phyloP scores from a whole-genome alignment of 148 eudicot genomes.

The Hydrangea macrophylla region DNA sequence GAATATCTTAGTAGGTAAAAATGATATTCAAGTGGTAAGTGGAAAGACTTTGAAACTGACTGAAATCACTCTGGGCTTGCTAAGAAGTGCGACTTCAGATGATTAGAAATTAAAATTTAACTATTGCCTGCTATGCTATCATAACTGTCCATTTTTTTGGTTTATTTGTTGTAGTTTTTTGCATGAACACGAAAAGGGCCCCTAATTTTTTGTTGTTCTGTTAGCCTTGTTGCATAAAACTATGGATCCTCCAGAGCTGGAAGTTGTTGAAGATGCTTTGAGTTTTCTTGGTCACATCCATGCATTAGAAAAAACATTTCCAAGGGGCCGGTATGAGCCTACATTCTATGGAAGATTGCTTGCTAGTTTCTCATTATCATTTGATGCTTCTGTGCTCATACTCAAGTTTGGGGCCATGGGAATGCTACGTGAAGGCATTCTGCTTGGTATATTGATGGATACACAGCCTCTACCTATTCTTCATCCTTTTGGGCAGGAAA shows the following conservation, averaged over 20 bases:
- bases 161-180: conserved; percentile 3
- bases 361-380: conserved; percentile 72
- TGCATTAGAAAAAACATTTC: conserved; percentile 59
- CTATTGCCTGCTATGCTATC: conserved; percentile 3
- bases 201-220: conserved; percentile 11
- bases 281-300: conserved; percentile 49
- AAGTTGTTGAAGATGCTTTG: conserved; percentile 72
- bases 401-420: conserved; percentile 77
- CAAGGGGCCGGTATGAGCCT: conserved; percentile 83
- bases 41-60: conserved; percentile 9
- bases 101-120: conserved; percentile 1
- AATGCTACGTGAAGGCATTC: conserved; percentile 83
- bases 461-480: conserved; percentile 77
- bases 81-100: background rate
- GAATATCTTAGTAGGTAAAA: conserved; percentile 2
- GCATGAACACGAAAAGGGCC: background rate
- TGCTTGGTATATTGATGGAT: conserved; percentile 88
- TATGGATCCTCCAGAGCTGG: conserved; percentile 74
- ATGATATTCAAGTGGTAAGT: background rate
- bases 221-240: conserved; percentile 79
- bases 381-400: conserved; percentile 78
- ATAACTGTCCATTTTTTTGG: background rate
- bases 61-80: conserved; percentile 1
- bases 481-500: conserved; percentile 77
- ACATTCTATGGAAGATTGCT: conserved; percentile 86